A percentile compares a stretch with the other conserved stretches of the same genome.
Evolutionary conservation across 192 early-diverging fungal species (phyloP).

Genomic region (Backusella westeae): DNA sequence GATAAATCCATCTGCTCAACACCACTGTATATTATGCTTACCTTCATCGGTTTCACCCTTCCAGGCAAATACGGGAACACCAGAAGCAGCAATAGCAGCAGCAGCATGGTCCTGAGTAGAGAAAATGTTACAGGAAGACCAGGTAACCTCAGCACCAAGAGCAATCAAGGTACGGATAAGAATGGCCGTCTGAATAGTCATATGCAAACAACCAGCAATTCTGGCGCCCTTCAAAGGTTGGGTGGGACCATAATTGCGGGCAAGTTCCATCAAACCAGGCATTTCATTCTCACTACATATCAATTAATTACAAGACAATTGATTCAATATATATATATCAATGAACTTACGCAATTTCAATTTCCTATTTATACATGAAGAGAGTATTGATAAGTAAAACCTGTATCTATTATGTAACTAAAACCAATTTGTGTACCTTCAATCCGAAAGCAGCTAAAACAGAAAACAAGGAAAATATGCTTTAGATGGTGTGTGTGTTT

Average conservation of each 20-base stretch:
- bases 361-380: conserved; percentile 63
- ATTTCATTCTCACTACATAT: conserved; percentile 90
- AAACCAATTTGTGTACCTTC: conserved; percentile 92
- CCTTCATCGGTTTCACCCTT: conserved; percentile 98
- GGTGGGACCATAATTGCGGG: conserved; percentile 85
- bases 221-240: conserved; percentile 94
- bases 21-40: not conserved
- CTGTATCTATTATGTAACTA: not conserved
- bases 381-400: not conserved
- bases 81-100: conserved; percentile 94
- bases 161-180: conserved; percentile 95
- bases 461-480: not conserved
- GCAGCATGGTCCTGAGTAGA: conserved; percentile 99
- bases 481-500: not conserved
- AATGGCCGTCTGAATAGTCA: conserved; percentile 99
- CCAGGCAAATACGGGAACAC: conserved; percentile 97
- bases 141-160: conserved; percentile 91
- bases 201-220: conserved; percentile 97
- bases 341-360: conserved; percentile 48
- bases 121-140: conserved; percentile 76
- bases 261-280: conserved; percentile 95
- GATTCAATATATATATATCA: not conserved
- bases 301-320: not conserved
- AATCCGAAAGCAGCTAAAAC: conserved; percentile 84
- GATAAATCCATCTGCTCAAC: not conserved